phyloP scores from a whole-genome alignment of 2,329 filamentous ascomycete species.

The Calonectria pseudoreteaudii region DNA sequence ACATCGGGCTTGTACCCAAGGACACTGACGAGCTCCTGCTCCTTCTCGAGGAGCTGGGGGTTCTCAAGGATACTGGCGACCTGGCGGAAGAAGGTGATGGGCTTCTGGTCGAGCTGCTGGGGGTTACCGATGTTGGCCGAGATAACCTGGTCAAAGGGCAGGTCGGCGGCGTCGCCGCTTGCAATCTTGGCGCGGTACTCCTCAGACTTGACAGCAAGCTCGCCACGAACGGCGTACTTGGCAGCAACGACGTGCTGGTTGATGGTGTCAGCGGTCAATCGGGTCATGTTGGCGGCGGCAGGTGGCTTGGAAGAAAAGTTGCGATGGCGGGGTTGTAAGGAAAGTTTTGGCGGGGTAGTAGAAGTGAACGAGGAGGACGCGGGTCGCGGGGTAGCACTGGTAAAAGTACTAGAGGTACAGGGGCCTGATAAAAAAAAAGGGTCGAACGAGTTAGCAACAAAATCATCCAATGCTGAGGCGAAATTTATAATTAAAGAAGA shows the following conservation, averaged over 20 bases:
- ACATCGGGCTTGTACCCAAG: constrained; percentile 94
- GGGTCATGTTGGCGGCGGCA: constrained; percentile 50
- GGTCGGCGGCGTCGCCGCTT: constrained; percentile 62
- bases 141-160: constrained; percentile 93
- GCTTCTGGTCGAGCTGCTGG: constrained; percentile 98
- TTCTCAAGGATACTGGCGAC: constrained; percentile 94
- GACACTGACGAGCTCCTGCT: constrained; percentile 78
- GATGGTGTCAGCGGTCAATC: constrained; percentile 86
- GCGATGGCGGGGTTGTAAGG: constrained; percentile 35
- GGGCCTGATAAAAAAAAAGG: constrained; percentile 29
- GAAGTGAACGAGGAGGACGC: constrained; percentile 25
- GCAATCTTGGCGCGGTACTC: constrained; percentile 82
- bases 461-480: constrained; percentile 25
- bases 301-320: constrained; percentile 43
- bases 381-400: constrained; percentile 43
- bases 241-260: constrained; percentile 89
- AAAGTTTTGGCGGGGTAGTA: constrained; percentile 43
- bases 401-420: constrained; percentile 35
- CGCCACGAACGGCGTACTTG: constrained; percentile 96
- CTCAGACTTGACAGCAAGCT: constrained; percentile 94
- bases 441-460: constrained; percentile 41
- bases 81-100: constrained; percentile 98
- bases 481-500: constrained; percentile 14
- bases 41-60: constrained; percentile 83
- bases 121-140: constrained; percentile 99